A percentile compares a stretch with the other conserved stretches of the same genome.
Conservation (phyloP, 2,329 filamentous ascomycete species). For the Colletotrichum theobromicola region DNA sequence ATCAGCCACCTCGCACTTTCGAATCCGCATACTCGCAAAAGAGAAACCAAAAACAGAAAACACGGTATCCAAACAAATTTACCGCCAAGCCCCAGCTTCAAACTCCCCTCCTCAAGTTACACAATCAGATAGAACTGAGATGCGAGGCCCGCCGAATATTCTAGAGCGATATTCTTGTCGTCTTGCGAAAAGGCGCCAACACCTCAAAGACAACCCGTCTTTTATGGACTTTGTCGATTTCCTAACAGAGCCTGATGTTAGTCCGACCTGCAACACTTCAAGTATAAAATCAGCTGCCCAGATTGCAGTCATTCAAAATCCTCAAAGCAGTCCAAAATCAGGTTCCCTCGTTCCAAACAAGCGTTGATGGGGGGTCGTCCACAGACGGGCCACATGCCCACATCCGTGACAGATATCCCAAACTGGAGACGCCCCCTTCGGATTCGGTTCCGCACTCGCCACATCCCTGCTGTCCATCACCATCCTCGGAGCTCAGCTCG, state of each 20-base stretch:
- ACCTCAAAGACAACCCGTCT: background rate
- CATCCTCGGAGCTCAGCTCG: background rate
- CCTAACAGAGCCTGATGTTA: fast-evolving
- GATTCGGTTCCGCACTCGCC: background rate
- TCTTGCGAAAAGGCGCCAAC: fast-evolving
- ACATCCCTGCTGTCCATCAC: background rate
- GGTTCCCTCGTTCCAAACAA: no score
- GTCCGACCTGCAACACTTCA: no score
- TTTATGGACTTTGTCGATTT: background rate
- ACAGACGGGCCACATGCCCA: background rate
- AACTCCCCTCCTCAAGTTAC: no score
- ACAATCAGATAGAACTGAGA: background rate
- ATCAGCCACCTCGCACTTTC: background rate
- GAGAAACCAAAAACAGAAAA: background rate
- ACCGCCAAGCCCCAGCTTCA: fast-evolving
- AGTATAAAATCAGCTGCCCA: no score
- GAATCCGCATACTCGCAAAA: background rate
- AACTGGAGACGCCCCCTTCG: background rate
- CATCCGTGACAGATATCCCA: background rate
- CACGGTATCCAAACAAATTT: background rate
- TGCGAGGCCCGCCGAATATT: background rate
- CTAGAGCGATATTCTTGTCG: background rate
- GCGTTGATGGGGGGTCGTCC: background rate
- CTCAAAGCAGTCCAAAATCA: no score
- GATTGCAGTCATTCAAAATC: no score